Percentiles rank a stretch among this genome's conserved stretches.
Evolutionary conservation across 139 green algal genomes (phyloP).

Genomic region (Tetraselmis striata): DNA sequence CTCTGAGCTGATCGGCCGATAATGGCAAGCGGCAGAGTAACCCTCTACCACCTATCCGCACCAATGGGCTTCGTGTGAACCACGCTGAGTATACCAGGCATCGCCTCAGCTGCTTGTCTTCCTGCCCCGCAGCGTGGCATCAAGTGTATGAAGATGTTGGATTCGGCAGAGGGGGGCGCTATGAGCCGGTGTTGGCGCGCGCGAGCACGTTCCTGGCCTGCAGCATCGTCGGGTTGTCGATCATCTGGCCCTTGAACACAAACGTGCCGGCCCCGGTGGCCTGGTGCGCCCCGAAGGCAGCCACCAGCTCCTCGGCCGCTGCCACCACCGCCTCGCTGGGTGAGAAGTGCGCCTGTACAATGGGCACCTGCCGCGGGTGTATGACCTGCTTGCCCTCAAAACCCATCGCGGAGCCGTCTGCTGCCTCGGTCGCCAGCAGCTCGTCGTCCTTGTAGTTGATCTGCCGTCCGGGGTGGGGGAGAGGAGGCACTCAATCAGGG

Average conservation of each 20-base stretch:
- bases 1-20: too few relatives aligned
- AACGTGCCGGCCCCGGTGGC: conserved; percentile 23
- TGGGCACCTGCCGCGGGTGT: conserved; percentile 17
- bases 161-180: too few relatives aligned
- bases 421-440: conserved; percentile 12
- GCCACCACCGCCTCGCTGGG: conserved; percentile 16
- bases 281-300: conserved; percentile 25
- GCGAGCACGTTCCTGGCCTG: conserved; percentile 25
- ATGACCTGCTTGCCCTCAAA: conserved; percentile 38
- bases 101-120: too few relatives aligned
- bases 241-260: conserved; percentile 31
- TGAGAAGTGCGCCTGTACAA: conserved; percentile 24
- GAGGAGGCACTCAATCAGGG: too few relatives aligned
- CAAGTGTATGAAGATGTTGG: too few relatives aligned
- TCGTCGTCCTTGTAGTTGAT: conserved; percentile 27
- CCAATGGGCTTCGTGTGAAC: too few relatives aligned
- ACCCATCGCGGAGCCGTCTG: conserved; percentile 13
- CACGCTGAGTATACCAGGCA: too few relatives aligned
- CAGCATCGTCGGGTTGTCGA: conserved; percentile 31
- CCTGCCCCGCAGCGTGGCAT: too few relatives aligned
- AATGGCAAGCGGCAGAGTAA: too few relatives aligned
- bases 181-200: too few relatives aligned
- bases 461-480: too few relatives aligned
- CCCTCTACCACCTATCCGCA: too few relatives aligned
- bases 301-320: conserved; percentile 17